Evolutionary conservation across 257 asterid species (phyloP).

Genomic region (Fraxinus anomala): DNA sequence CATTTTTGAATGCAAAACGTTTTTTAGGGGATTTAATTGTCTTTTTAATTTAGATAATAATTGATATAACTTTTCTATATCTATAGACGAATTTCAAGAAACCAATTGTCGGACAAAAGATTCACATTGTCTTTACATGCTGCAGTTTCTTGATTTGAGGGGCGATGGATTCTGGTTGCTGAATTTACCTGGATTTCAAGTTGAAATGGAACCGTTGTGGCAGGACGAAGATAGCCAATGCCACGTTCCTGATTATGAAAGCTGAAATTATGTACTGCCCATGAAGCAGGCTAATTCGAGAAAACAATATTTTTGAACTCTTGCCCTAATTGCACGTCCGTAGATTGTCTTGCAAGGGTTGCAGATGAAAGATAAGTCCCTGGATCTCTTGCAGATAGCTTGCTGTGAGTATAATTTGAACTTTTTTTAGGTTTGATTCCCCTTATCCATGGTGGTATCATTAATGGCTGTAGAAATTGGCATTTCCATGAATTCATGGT

Average conservation of each 20-base stretch:
- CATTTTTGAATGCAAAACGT: not conserved
- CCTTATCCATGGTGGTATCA: not conserved
- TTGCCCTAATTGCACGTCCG: not conserved
- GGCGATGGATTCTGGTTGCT: slow-evolving; percentile 15
- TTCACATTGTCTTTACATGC: slow-evolving; percentile 3
- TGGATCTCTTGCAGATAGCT: not conserved
- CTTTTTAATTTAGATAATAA: not conserved
- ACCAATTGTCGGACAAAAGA: not conserved
- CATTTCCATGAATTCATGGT: not conserved
- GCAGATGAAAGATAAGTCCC: not conserved
- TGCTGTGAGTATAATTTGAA: not conserved
- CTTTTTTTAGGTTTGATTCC: not conserved
- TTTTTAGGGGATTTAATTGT: not conserved
- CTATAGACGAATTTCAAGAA: slow-evolving; percentile 1
- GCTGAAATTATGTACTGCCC: not conserved
- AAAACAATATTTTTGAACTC: not conserved
- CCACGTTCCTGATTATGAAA: not conserved
- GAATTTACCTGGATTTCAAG: slow-evolving; percentile 21
- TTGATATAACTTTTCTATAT: not conserved
- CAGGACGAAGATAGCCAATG: not conserved
- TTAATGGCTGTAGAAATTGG: not conserved
- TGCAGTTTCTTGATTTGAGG: not conserved
- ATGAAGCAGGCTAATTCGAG: not conserved
- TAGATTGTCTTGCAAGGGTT: not conserved
- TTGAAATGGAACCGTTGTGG: not conserved